phyloP scores from a whole-genome alignment of 192 early-diverging fungal species.

The Backusella australiensis region DNA sequence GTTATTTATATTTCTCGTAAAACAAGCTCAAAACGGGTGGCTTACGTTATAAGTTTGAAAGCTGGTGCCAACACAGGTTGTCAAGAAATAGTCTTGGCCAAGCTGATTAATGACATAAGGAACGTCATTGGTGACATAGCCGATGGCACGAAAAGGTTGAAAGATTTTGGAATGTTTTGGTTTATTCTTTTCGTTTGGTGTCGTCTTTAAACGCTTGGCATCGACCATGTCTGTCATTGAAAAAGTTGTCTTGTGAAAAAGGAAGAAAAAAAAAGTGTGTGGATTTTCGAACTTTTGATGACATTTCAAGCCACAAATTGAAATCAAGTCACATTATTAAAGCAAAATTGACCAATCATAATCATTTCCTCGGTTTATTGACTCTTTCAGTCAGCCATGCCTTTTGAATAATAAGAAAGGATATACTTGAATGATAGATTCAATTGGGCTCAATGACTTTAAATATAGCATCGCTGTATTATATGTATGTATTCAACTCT shows the following conservation, averaged over 20 bases:
- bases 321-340: not conserved
- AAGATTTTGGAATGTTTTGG: constrained; percentile 47
- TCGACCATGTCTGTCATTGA: not conserved
- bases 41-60: constrained; percentile 89
- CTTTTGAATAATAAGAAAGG: not conserved
- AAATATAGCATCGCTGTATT: not conserved
- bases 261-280: not conserved
- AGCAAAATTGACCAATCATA: not conserved
- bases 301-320: not conserved
- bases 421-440: too few relatives aligned
- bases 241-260: not conserved
- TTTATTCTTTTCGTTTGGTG: not conserved
- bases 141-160: constrained; percentile 88
- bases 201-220: not conserved
- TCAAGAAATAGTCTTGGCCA: constrained; percentile 76
- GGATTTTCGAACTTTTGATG: not conserved
- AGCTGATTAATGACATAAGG: constrained; percentile 78
- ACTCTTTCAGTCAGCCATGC: too few relatives aligned
- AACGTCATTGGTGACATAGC: constrained; percentile 82
- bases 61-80: constrained; percentile 82
- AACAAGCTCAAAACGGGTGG: not conserved
- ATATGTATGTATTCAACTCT: too few relatives aligned
- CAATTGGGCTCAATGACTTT: too few relatives aligned
- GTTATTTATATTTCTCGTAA: not conserved
- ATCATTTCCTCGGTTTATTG: not conserved